Base-by-base conservation (phyloP, 495 filamentous ascomycete species). In the Podospora bellae-mahoneyi region DNA sequence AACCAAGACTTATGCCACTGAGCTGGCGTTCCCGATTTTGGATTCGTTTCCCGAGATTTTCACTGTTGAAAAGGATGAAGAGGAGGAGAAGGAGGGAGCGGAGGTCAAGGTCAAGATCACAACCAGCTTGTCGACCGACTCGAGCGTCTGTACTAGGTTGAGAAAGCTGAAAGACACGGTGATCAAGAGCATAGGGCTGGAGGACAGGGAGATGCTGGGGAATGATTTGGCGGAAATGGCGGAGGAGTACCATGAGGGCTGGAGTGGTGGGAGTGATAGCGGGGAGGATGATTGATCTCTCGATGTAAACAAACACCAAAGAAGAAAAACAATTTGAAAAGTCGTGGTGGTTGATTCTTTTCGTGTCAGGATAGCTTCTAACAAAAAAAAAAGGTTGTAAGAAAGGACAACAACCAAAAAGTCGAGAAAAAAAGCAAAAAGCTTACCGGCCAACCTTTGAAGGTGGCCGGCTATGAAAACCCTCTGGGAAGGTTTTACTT, bases 171-270 rank as follows among this genome's bases (percentile, higher is more conserved):
- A 90, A 69, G 77, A 78, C 20, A 82, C 86, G 5, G 88, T 91
- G 4, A 77, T 84, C 27, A 76, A 76, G 66, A 80, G 73, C 72
- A 83, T 92, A 30, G 83, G 84, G 3, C 72, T 97, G 7, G 91
- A 93, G 67, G 94, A 97, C 70, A 85, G 90, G 13, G 95, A 99
- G 78, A 83, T 82, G 15, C 82, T 99, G 44, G 84, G 87, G 5
- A 94, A 97, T 72, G 89, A 92, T n/a, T 81, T 99, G 30, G 89
- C 89, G 58, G 91, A 91, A 72, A 89, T 97, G 66, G 87, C 90
- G 13, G 94, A 97, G 74, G 89, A 88, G 67, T 98, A 96, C 74
- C 89, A 92, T 73, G 91, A 94, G 62, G 94, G 93, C 1, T 98
- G 93, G 92, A 86, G 88, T 53, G 94, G 91, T 78, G 93, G 89